phyloP scores from a whole-genome alignment of 768 basidiomycete genomes.

The Austroboletus festivus region DNA sequence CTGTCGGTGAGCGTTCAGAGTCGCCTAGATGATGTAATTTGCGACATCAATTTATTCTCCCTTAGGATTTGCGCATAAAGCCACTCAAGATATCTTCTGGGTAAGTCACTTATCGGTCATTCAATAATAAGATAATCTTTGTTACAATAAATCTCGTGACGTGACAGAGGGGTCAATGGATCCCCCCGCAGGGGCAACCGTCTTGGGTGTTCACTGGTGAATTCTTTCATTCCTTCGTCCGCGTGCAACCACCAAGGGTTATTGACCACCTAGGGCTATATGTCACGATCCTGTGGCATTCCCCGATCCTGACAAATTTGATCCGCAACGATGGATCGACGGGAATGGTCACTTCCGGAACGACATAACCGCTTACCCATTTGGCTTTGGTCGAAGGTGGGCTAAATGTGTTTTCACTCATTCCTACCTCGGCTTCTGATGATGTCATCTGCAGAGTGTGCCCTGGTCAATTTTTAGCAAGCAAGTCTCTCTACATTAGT shows the following conservation, averaged over 20 bases:
- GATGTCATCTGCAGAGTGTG: slow-evolving; percentile 42
- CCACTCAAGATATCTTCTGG: slow-evolving; percentile 62
- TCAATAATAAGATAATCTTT: too few species aligned
- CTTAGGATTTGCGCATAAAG: slow-evolving; percentile 54
- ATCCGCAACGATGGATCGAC: slow-evolving; percentile 53
- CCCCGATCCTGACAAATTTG: slow-evolving; percentile 43
- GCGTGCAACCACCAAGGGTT: neutral
- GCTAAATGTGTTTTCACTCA: neutral
- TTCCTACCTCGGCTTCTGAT: neutral
- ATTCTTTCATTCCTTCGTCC: neutral
- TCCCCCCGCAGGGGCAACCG: slow-evolving; percentile 22
- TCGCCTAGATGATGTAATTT: neutral
- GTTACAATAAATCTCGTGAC: slow-evolving; percentile 34
- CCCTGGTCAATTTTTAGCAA: slow-evolving; percentile 54
- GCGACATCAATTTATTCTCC: neutral
- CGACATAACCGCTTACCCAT: slow-evolving; percentile 44
- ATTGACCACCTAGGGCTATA: slow-evolving; percentile 15
- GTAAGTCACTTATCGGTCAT: slow-evolving; percentile 24
- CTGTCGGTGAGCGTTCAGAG: slow-evolving; percentile 19
- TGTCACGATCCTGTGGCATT: slow-evolving; percentile 21
- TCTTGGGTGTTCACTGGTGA: slow-evolving; percentile 21
- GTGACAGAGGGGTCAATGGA: slow-evolving; percentile 18
- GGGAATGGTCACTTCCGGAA: slow-evolving; percentile 40
- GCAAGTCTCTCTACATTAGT: slow-evolving; percentile 55
- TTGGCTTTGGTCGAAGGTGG: slow-evolving; percentile 48